These are phyloP conservation scores for Ophiocordyceps sinensis DNA, from an alignment of 2,329 filamentous ascomycete species.

Conservation along the genomic window DNA sequence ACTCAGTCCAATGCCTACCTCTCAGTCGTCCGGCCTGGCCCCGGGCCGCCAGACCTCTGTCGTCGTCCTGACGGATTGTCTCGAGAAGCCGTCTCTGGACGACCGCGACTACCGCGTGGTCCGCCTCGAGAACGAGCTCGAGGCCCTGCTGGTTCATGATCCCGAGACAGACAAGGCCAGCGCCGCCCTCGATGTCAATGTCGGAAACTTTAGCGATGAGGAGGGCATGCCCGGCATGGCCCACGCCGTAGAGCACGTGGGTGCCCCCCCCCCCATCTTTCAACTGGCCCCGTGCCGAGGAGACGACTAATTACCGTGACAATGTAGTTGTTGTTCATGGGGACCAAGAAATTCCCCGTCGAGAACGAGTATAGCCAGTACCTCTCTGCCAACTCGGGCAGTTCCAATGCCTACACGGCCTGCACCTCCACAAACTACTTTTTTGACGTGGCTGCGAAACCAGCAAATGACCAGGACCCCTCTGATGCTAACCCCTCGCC, in stretches of 20 bases:
- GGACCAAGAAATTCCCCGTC: slow-evolving; percentile 90
- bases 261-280: neutral
- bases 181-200: slow-evolving; percentile 87
- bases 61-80: slow-evolving; percentile 44
- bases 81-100: slow-evolving; percentile 77
- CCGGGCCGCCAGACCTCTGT: slow-evolving; percentile 16
- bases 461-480: slow-evolving; percentile 43
- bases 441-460: slow-evolving; percentile 82
- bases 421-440: slow-evolving; percentile 94
- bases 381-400: slow-evolving; percentile 75
- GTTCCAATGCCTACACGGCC: slow-evolving; percentile 90
- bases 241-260: slow-evolving; percentile 82
- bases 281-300: neutral
- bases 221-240: slow-evolving; percentile 88
- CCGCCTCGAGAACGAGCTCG: slow-evolving; percentile 69
- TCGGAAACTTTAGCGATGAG: slow-evolving; percentile 88
- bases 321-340: slow-evolving; percentile 79
- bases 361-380: slow-evolving; percentile 96
- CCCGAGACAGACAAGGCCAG: slow-evolving; percentile 93
- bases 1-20: slow-evolving; percentile 14
- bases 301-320: slow-evolving; percentile 3
- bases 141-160: slow-evolving; percentile 87
- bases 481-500: slow-evolving; percentile 42
- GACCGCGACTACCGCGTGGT: slow-evolving; percentile 81
- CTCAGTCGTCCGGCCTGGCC: slow-evolving; percentile 19